These are phyloP conservation scores for Globomyces sp. DNA, from an alignment of 371 early-diverging fungal species.

Conservation along the genomic window DNA sequence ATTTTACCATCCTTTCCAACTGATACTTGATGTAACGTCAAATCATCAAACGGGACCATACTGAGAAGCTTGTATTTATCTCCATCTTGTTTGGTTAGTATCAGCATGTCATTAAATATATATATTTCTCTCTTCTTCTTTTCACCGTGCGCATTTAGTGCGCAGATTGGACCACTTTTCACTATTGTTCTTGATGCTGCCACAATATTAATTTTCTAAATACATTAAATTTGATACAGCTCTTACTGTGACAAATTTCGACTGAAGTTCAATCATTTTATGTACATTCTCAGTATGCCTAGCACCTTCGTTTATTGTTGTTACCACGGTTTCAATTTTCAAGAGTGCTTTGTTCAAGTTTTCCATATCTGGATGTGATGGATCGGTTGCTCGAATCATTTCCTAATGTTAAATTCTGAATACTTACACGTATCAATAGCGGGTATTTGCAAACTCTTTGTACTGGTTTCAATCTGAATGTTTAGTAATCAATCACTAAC, in stretches of 20 bases:
- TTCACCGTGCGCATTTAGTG: slow-evolving; percentile 29
- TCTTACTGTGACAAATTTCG: slow-evolving; percentile 37
- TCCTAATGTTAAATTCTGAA: slow-evolving; percentile 38
- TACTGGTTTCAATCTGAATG: slow-evolving; percentile 75
- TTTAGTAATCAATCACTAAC: slow-evolving; percentile 22
- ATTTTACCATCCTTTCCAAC: slow-evolving; percentile 5
- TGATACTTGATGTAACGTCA: slow-evolving; percentile 30
- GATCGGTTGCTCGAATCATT: slow-evolving; percentile 41
- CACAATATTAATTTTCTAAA: slow-evolving; percentile 42
- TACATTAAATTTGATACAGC: background rate
- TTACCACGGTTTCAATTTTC: slow-evolving; percentile 50
- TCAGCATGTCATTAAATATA: slow-evolving; percentile 51
- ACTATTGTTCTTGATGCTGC: slow-evolving; percentile 43
- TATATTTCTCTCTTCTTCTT: slow-evolving; percentile 42
- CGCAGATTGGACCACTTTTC: slow-evolving; percentile 35
- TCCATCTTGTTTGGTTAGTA: slow-evolving; percentile 41
- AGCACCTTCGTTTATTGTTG: slow-evolving; percentile 51
- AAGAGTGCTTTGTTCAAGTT: slow-evolving; percentile 34
- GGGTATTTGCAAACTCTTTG: slow-evolving; percentile 98
- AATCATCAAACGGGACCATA: slow-evolving; percentile 47
- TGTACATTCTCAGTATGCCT: slow-evolving; percentile 46
- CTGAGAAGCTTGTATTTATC: slow-evolving; percentile 44
- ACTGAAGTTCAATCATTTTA: slow-evolving; percentile 47
- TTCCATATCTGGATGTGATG: slow-evolving; percentile 40
- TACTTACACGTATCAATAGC: slow-evolving; percentile 59